These are phyloP conservation scores for Lichtheimia corymbifera DNA, from an alignment of 371 early-diverging fungal species.

Conservation along the genomic window DNA sequence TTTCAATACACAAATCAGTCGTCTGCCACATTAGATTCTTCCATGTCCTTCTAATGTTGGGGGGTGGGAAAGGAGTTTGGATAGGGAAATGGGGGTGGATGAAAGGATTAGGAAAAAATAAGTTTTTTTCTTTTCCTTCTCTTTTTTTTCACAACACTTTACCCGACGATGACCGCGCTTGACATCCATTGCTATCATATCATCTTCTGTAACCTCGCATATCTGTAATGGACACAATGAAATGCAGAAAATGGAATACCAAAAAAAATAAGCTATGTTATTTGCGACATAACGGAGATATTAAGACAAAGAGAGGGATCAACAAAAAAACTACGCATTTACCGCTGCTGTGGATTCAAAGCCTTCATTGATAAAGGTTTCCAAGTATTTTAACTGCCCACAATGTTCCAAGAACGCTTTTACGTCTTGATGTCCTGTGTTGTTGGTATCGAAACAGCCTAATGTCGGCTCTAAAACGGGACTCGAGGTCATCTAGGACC, in stretches of 20 bases:
- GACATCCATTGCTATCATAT: slow-evolving; percentile 45
- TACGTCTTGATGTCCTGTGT: slow-evolving; percentile 13
- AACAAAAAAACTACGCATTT: slow-evolving; percentile 5
- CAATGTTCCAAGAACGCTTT: slow-evolving; percentile 34
- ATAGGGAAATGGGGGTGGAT: neutral
- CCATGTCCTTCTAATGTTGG: slow-evolving; percentile 3
- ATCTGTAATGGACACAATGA: slow-evolving; percentile 24
- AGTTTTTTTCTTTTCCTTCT: slow-evolving; percentile 2
- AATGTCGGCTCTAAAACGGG: neutral
- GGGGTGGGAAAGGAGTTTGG: slow-evolving; percentile 1
- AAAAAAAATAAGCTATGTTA: neutral
- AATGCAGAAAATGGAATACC: neutral
- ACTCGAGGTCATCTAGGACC: too few relatives aligned
- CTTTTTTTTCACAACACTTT: slow-evolving; percentile 10
- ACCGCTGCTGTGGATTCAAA: slow-evolving; percentile 50
- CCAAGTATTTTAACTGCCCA: slow-evolving; percentile 30
- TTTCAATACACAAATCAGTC: neutral
- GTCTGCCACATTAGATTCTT: neutral
- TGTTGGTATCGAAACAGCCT: slow-evolving; percentile 9
- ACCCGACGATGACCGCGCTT: slow-evolving; percentile 56
- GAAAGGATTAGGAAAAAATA: slow-evolving; percentile 12
- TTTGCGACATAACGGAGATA: too few relatives aligned
- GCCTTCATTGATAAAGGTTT: slow-evolving; percentile 41
- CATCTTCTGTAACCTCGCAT: slow-evolving; percentile 48
- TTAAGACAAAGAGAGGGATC: too few relatives aligned